Conservation (phyloP, 179 eudicot species). For the Heliamphora pulchella region DNA sequence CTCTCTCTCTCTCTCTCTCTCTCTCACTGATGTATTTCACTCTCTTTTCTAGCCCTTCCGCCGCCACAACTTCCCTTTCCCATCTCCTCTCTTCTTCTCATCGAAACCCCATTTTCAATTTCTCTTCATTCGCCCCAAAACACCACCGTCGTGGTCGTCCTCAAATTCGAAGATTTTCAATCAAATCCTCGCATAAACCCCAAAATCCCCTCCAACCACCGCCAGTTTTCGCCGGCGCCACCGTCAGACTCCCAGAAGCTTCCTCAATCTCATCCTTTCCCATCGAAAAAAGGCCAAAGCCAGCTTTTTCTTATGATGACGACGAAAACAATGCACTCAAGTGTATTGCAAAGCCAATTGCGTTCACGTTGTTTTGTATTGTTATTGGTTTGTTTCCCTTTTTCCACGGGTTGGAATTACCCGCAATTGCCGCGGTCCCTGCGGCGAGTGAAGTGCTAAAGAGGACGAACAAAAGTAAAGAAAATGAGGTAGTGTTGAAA, state of each 20-base stretch:
- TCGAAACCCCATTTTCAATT: not conserved
- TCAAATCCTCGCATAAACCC: slow-evolving; percentile 10
- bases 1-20: not conserved
- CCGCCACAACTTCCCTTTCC: not conserved
- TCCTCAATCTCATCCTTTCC: not conserved
- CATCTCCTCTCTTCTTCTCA: not conserved
- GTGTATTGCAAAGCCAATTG: slow-evolving; percentile 35
- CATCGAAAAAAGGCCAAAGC: not conserved
- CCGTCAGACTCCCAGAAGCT: too few relatives aligned
- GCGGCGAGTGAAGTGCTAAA: slow-evolving; percentile 26
- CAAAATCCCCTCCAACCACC: not conserved
- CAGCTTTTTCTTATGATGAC: not conserved
- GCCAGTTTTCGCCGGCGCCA: too few relatives aligned
- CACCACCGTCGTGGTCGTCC: not conserved
- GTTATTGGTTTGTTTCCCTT: slow-evolving; percentile 48
- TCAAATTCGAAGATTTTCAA: slow-evolving; percentile 11
- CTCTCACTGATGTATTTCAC: slow-evolving; percentile 10
- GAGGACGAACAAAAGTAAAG: slow-evolving; percentile 28
- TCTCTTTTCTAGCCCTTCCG: not conserved
- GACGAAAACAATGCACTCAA: slow-evolving; percentile 7
- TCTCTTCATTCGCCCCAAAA: not conserved
- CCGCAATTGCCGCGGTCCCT: slow-evolving; percentile 44
- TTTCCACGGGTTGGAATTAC: slow-evolving; percentile 27
- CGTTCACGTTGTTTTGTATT: slow-evolving; percentile 39
- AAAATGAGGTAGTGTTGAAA: slow-evolving; percentile 24